Percentiles rank a stretch among this genome's conserved stretches.
Evolutionary conservation across 2,329 filamentous ascomycete genomes (phyloP).

Genomic region (Aureobasidium sp.): DNA sequence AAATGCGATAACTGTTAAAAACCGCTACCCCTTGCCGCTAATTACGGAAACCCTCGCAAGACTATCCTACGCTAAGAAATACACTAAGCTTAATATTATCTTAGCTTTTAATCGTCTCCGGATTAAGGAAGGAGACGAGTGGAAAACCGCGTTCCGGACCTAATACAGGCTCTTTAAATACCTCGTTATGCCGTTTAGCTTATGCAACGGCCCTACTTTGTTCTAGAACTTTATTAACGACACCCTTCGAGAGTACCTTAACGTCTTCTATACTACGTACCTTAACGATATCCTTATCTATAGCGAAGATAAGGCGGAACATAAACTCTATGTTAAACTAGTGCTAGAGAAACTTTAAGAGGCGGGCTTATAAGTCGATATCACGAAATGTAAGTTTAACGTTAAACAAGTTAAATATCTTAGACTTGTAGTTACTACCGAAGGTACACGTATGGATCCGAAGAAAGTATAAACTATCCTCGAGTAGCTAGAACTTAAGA

Average conservation of each 20-base stretch:
- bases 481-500: background rate
- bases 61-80: conserved; percentile 18
- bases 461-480: background rate
- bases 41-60: conserved; percentile 25
- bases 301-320: background rate
- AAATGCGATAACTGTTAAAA: conserved; percentile 30
- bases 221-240: conserved; percentile 28
- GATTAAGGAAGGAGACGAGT: conserved; percentile 23
- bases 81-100: conserved; percentile 24
- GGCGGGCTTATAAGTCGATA: conserved; percentile 15
- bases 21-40: conserved; percentile 24
- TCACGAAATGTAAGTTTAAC: conserved; percentile 19
- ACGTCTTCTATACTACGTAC: conserved; percentile 23
- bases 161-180: conserved; percentile 24
- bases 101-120: conserved; percentile 24
- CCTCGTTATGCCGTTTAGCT: conserved; percentile 24
- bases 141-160: conserved; percentile 22
- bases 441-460: conserved; percentile 4
- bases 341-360: background rate
- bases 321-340: background rate
- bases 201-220: conserved; percentile 21
- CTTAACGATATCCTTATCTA: conserved; percentile 31
- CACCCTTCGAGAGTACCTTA: conserved; percentile 17
- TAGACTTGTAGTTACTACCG: conserved; percentile 18
- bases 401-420: conserved; percentile 17